These are phyloP conservation scores for Citrus hindsii DNA, from an alignment of 345 rosid species.

Conservation along the genomic window DNA sequence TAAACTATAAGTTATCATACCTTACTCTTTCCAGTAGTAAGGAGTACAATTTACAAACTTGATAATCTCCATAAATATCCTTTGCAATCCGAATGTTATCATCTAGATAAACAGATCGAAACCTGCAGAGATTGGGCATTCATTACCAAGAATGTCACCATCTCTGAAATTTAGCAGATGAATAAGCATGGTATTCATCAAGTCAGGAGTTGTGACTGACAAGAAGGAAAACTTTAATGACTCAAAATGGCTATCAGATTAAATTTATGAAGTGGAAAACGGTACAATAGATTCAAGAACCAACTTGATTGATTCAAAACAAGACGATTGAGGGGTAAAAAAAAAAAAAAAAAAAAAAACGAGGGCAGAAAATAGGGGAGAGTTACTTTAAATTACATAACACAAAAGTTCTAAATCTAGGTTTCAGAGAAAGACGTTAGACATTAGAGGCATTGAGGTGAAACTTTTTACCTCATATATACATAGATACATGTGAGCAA, in stretches of 20 bases:
- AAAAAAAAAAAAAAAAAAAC: background rate
- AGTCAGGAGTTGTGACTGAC: background rate
- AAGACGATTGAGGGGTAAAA: too few species aligned
- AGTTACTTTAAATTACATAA: background rate
- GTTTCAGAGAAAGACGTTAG: background rate
- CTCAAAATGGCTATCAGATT: background rate
- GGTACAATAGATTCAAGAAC: background rate
- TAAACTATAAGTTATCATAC: background rate
- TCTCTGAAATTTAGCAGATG: background rate
- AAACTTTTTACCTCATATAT: background rate
- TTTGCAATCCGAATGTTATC: slow-evolving; percentile 35
- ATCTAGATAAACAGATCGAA: slow-evolving; percentile 33
- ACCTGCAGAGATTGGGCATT: slow-evolving; percentile 24
- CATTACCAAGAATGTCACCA: background rate
- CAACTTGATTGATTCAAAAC: background rate
- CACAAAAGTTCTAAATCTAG: background rate
- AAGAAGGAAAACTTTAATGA: background rate
- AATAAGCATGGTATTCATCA: background rate
- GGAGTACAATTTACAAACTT: slow-evolving; percentile 33
- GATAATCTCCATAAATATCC: slow-evolving; percentile 38
- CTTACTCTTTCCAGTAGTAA: slow-evolving; percentile 32
- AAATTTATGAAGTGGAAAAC: background rate
- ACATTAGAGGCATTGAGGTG: background rate
- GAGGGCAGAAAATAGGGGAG: background rate
- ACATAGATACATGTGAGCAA: background rate